Percentiles rank a stretch among this genome's conserved stretches.
Evolutionary conservation across 768 basidiomycete species (phyloP).

Genomic region (Artomyces pyxidatus): DNA sequence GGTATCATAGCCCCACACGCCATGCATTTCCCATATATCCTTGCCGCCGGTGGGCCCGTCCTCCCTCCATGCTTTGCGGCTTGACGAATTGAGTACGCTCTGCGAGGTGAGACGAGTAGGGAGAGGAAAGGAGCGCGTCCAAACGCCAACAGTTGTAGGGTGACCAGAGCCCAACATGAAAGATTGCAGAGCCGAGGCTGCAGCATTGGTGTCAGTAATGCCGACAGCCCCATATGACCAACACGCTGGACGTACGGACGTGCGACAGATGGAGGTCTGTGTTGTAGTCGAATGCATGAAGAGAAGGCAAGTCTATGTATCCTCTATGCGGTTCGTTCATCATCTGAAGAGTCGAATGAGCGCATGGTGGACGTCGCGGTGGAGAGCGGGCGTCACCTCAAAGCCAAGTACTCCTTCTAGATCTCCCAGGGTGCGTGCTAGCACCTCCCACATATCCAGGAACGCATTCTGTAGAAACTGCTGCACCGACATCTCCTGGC

Average conservation of each 20-base stretch:
- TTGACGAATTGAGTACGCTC: constrained; percentile 50
- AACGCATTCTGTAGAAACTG: constrained; percentile 77
- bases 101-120: constrained; percentile 63
- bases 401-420: constrained; percentile 82
- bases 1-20: constrained; percentile 86
- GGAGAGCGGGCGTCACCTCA: constrained; percentile 45
- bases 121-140: constrained; percentile 82
- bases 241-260: constrained; percentile 46
- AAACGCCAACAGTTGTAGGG: constrained; percentile 69
- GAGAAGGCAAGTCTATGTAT: constrained; percentile 74
- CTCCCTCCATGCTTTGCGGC: constrained; percentile 57
- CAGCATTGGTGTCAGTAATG: not conserved
- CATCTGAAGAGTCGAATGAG: constrained; percentile 38
- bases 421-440: constrained; percentile 63
- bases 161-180: constrained; percentile 91
- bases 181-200: constrained; percentile 79
- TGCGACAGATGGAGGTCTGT: constrained; percentile 84
- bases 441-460: constrained; percentile 62
- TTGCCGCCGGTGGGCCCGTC: constrained; percentile 66
- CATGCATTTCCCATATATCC: constrained; percentile 88
- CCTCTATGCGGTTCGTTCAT: constrained; percentile 96
- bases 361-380: not conserved
- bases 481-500: constrained; percentile 59
- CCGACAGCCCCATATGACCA: not conserved
- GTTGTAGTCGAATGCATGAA: constrained; percentile 88